phyloP scores from a whole-genome alignment of 2,329 filamentous ascomycete genomes.

The Neofusicoccum umdonicola region DNA sequence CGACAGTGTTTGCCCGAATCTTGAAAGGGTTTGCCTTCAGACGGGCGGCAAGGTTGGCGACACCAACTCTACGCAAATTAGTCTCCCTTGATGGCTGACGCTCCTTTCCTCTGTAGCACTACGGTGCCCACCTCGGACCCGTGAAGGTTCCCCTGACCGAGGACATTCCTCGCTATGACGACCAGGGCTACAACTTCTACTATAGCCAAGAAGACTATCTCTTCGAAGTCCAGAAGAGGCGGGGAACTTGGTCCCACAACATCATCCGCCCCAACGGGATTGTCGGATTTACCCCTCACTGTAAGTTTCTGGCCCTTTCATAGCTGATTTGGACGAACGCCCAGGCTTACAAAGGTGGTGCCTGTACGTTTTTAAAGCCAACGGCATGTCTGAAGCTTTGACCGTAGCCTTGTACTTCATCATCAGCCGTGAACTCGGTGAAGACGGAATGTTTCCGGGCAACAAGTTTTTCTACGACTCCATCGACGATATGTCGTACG shows the following conservation, averaged over 20 bases:
- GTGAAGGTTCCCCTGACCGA: background rate
- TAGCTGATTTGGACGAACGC: too few species aligned
- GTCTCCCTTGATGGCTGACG: background rate
- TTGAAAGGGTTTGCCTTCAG: slow-evolving; percentile 5
- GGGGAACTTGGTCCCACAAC: background rate
- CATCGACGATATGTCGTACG: slow-evolving; percentile 36
- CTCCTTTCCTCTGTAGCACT: background rate
- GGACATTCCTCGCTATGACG: slow-evolving; percentile 3
- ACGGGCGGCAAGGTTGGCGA: background rate
- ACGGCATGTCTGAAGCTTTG: slow-evolving; percentile 43
- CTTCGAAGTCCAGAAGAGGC: slow-evolving; percentile 1
- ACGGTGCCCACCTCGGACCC: slow-evolving; percentile 4
- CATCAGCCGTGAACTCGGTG: slow-evolving; percentile 35
- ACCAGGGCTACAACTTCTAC: background rate
- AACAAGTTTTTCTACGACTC: slow-evolving; percentile 32
- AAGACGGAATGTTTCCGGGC: slow-evolving; percentile 36
- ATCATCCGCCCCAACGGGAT: slow-evolving; percentile 12
- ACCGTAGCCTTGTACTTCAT: slow-evolving; percentile 43
- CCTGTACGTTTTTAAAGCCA: slow-evolving; percentile 19
- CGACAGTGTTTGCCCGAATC: background rate
- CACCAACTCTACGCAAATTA: background rate
- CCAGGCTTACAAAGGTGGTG: background rate
- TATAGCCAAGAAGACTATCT: background rate
- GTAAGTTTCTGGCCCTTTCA: background rate
- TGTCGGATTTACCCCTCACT: slow-evolving; percentile 12